A percentile compares a stretch with the other conserved stretches of the same genome.
phyloP scores from a whole-genome alignment of 148 eudicot species.

The Bassia scoparia region DNA sequence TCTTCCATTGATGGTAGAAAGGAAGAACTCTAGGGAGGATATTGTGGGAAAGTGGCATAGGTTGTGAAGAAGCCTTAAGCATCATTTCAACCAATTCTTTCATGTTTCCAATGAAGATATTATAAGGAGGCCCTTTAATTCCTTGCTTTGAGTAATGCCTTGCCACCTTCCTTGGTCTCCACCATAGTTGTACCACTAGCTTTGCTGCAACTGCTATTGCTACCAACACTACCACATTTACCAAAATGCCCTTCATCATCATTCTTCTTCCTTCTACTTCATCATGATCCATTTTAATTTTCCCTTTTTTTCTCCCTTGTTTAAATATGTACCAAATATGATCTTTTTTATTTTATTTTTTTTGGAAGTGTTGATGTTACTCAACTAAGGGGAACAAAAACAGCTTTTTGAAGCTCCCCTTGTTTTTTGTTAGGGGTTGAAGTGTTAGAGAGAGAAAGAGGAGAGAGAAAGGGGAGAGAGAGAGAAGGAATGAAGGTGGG shows the following conservation, averaged over 20 bases:
- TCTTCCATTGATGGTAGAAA: conserved; percentile 94
- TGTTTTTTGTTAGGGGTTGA: conserved; percentile 1
- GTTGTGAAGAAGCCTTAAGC: conserved; percentile 66
- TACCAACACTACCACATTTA: conserved; percentile 26
- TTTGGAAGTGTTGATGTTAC: too few relatives aligned
- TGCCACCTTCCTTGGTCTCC: conserved; percentile 57
- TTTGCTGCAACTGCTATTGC: conserved; percentile 33
- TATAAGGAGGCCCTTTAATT: conserved; percentile 70
- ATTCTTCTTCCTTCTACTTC: not conserved
- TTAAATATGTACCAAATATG: not conserved
- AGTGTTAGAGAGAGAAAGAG: conserved; percentile 18
- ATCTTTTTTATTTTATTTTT: not conserved
- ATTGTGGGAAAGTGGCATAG: conserved; percentile 69
- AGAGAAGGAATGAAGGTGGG: conserved; percentile 6
- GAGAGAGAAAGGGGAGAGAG: conserved; percentile 18
- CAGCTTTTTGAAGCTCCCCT: conserved; percentile 12
- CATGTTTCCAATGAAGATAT: conserved; percentile 65
- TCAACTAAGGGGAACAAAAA: conserved; percentile 26
- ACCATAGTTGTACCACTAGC: conserved; percentile 57
- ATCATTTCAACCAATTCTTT: conserved; percentile 72
- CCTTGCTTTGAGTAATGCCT: conserved; percentile 71
- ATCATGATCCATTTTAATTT: conserved; percentile 17
- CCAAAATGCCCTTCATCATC: conserved; percentile 20
- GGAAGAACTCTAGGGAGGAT: conserved; percentile 90
- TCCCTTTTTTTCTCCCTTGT: not conserved